phyloP scores from a whole-genome alignment of 2,329 filamentous ascomycete genomes.

The Botryotinia convoluta region DNA sequence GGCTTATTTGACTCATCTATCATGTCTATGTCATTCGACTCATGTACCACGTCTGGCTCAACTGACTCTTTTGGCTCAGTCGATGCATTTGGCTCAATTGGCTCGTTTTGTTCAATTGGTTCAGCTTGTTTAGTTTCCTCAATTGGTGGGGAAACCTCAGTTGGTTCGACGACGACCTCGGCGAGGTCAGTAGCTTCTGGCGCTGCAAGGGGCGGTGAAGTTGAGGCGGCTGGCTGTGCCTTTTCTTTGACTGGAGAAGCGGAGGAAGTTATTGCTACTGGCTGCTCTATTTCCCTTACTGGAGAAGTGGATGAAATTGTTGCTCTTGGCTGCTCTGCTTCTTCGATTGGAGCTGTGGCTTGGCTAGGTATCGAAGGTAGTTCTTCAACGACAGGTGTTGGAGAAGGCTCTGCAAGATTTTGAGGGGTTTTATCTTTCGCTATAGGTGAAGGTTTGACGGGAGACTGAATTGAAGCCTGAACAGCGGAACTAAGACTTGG shows the following conservation, averaged over 20 bases:
- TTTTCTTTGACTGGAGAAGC: neutral
- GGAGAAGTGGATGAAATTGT: neutral
- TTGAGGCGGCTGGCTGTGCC: neutral
- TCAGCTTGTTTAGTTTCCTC: neutral
- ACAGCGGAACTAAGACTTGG: neutral
- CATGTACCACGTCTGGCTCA: neutral
- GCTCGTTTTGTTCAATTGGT: neutral
- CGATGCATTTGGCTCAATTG: neutral
- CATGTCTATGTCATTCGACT: neutral
- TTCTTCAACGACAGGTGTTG: neutral
- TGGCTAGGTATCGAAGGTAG: neutral
- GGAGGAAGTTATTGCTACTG: too few species aligned
- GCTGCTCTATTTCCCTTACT: neutral
- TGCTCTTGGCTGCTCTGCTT: neutral
- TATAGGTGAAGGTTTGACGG: neutral
- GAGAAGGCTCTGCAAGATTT: neutral
- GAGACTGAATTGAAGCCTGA: neutral
- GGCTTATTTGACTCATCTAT: neutral
- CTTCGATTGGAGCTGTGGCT: neutral
- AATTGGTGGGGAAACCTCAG: neutral
- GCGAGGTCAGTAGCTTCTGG: neutral
- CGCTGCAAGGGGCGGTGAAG: neutral
- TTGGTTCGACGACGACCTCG: neutral
- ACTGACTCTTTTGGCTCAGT: neutral
- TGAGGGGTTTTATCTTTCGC: neutral